phyloP scores from a whole-genome alignment of 139 green algal species.

The Chlamydomonas asymmetrica region DNA sequence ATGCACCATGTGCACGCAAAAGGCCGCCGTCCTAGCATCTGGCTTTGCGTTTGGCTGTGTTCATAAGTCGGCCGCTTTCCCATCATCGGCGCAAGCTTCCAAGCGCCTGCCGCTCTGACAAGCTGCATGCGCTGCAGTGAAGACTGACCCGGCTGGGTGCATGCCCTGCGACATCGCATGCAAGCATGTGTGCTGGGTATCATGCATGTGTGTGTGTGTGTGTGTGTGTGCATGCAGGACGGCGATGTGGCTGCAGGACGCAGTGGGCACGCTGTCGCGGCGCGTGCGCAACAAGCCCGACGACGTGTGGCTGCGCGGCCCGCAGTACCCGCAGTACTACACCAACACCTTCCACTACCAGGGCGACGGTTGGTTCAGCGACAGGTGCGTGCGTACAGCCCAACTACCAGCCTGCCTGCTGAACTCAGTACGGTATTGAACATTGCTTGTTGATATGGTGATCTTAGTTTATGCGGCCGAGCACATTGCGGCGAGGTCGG shows the following conservation, averaged over 20 bases:
- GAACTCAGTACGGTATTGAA: no score
- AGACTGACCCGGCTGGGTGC: no score
- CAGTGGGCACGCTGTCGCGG: slow-evolving; percentile 55
- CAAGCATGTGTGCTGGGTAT: no score
- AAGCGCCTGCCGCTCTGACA: no score
- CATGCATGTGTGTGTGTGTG: no score
- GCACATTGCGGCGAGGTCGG: neutral
- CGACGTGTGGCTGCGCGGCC: slow-evolving; percentile 57
- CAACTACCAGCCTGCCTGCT: no score
- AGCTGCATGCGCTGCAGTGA: no score
- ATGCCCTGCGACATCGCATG: no score
- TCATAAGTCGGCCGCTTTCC: neutral
- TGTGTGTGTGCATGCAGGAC: slow-evolving; percentile 21
- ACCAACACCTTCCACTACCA: slow-evolving; percentile 86
- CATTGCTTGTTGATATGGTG: neutral
- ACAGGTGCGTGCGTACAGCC: slow-evolving; percentile 17
- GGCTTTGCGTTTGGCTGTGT: no score
- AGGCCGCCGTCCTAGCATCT: no score
- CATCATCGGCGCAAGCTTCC: neutral
- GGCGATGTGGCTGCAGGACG: slow-evolving; percentile 55
- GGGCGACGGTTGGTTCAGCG: slow-evolving; percentile 83
- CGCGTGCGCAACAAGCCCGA: slow-evolving; percentile 38
- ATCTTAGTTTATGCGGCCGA: neutral
- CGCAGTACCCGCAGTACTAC: slow-evolving; percentile 84
- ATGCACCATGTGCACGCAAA: no score